Evolutionary conservation across 306 rosid genomes (phyloP), one percentile per base, ranked within the genome.

Genomic region (Pyrus pyrifolia): DNA sequence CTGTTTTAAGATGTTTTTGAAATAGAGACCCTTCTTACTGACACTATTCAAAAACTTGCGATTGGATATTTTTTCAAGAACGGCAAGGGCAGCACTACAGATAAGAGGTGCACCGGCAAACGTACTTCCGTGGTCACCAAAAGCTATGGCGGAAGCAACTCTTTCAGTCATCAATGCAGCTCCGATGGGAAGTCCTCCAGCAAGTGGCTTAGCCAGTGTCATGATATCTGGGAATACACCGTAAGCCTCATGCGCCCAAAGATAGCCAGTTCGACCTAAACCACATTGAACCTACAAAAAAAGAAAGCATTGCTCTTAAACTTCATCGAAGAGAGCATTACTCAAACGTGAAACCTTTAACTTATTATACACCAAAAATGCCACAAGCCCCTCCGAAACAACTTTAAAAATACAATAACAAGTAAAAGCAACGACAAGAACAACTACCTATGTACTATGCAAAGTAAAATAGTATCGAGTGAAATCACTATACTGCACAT

Each of bases 181-280:
- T 86, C 98, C 98, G 29, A 94, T 90, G 65, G 98, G 96, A 9
- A 94, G 86, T 51, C 98, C 98, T 29, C 98, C 98, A 2, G 98
- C 98, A 42, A 94, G 91, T 73, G 98, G 98, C 87, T 94, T 94
- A 63, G 97, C 97, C 11, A 92, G 95, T 63, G 97, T 92, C 98
- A 94, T 92, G 66, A 94, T 85, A 82, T 91, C 98, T 2, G 98
- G 98, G 83, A 82, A 89, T 57, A 94, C 75, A 13, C 86, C 89
- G 66, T 73, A 92, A 4, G 91, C 89, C 67, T 94, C 96, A 38
- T 94, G 93, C 4, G 97, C 97, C 97, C 97, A 94, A 23, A 94
- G 91, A 78, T 40, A 75, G 30, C 98, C 98, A 11, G 91, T 76
- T 78, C 98, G 82, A 55, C 98, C 98, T 78, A 94, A 85, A 58